Evolutionary conservation across 2,329 filamentous ascomycete species (phyloP).

Genomic region (Ophiostoma populinum): DNA sequence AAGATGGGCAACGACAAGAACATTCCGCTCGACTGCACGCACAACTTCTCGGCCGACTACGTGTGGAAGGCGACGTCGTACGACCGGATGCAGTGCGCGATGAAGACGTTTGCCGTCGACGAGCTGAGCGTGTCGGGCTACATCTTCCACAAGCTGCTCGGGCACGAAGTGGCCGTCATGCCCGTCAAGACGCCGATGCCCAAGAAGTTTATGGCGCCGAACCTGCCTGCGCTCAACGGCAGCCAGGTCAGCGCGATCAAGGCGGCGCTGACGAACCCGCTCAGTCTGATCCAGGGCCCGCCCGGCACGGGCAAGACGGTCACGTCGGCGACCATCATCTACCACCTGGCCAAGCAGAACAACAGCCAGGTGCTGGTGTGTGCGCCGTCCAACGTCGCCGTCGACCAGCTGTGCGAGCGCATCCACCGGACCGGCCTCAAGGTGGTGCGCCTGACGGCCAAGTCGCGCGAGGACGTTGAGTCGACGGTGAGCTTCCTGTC

Average conservation of each 20-base stretch:
- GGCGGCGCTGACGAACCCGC: conserved; percentile 78
- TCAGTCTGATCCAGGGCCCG: conserved; percentile 91
- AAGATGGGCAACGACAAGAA: conserved; percentile 92
- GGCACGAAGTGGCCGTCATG: conserved; percentile 83
- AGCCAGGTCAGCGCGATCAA: conserved; percentile 96
- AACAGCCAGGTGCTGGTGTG: conserved; percentile 91
- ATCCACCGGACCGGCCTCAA: conserved; percentile 91
- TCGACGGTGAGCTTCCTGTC: conserved; percentile 95
- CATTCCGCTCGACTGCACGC: conserved; percentile 86
- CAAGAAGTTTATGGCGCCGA: conserved; percentile 91
- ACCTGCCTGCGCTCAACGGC: conserved; percentile 82
- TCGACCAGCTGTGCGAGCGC: conserved; percentile 94
- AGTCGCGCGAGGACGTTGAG: conserved; percentile 95
- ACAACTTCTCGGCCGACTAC: conserved; percentile 97
- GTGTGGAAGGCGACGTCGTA: conserved; percentile 99
- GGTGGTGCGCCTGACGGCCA: conserved; percentile 93
- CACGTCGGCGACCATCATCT: conserved; percentile 96
- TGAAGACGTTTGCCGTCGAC: conserved; percentile 97
- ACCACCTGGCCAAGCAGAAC: conserved; percentile 89
- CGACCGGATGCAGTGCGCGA: conserved; percentile 95
- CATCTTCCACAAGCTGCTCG: conserved; percentile 92
- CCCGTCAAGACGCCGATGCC: conserved; percentile 93
- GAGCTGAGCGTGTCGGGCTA: conserved; percentile 98
- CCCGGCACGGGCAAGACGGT: conserved; percentile 97
- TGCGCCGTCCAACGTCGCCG: conserved; percentile 93